Base-by-base conservation (phyloP, 169 alveolate species). In the Theileria parva region DNA sequence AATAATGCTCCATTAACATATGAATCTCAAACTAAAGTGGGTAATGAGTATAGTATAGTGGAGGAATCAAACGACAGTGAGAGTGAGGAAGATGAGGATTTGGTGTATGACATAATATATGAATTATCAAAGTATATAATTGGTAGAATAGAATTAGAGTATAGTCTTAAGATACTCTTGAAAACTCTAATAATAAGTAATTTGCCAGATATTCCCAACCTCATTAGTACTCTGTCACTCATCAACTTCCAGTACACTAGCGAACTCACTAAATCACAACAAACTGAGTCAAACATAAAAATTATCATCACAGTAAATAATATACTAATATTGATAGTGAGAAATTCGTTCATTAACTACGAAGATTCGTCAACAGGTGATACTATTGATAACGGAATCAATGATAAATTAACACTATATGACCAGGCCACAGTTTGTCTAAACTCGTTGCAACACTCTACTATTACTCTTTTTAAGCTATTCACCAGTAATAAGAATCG, bases 81-180 rank as follows among this genome's bases (percentile, higher is more conserved):
- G 12, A 55, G 64, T 21, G 27, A 21, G 12, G 21, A 17, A 21
- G 27, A 55, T 15, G 27, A 55, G 64, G 64, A 55, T 4, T 15
- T 55, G 21, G 4, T 55, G 64, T n/a, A 21, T 8, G 34, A 48
- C 27, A 72, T 72, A n/a, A 57, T 72, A 8, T 32, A 32, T 25
- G 79, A 72, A 9, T 19, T 72, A 13, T 9, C 27, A 25, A 72
- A 72, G 74, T 72, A 19, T 19, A 34, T 72, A 32, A 72, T 72
- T 11, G 25, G 57, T 2, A 34, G 79, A 15, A 13, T 53, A 12
- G 79, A 72, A 15, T 2, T 72, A 1, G 79, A 72, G 61, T 13
- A 13, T 23, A 53, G 79, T 27, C 72, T 72, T 25, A 23, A 23
- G 27, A 48, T 72, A 9, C 50, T 72, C 23, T 44, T 72, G 17